A percentile compares a stretch with the other conserved stretches of the same genome.
Evolutionary conservation across 768 basidiomycete genomes (phyloP).

Genomic region (Mycena chlorophos): DNA sequence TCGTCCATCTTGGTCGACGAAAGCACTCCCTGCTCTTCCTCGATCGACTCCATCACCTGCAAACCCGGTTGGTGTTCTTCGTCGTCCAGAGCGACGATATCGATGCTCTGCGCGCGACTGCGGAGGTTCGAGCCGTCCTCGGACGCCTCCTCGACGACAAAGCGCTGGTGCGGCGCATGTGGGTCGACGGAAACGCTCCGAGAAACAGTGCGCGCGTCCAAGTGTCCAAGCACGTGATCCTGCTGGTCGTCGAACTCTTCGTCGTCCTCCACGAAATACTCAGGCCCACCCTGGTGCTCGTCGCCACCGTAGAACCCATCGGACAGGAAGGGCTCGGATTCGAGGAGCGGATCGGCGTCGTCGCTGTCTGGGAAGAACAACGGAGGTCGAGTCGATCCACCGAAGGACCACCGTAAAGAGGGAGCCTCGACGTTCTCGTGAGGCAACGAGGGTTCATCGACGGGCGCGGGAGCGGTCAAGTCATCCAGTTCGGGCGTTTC

Average conservation of each 20-base stretch:
- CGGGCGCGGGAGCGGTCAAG: too few species aligned
- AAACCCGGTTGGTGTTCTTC: slow-evolving; percentile 1
- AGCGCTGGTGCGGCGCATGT: slow-evolving; percentile 3
- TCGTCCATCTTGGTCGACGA: background rate
- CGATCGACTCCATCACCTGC: background rate
- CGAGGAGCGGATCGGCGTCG: background rate
- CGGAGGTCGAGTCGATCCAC: too few species aligned
- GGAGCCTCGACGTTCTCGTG: too few species aligned
- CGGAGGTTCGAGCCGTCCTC: slow-evolving; percentile 7
- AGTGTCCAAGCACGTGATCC: background rate
- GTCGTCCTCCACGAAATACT: slow-evolving; percentile 15
- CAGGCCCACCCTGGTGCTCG: slow-evolving; percentile 6
- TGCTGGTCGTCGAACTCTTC: slow-evolving; percentile 5
- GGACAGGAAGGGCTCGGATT: slow-evolving; percentile 5
- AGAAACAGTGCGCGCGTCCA: slow-evolving; percentile 12
- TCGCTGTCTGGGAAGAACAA: background rate
- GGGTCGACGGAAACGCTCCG: slow-evolving; percentile 14
- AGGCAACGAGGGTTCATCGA: too few species aligned
- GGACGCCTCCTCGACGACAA: slow-evolving; percentile 10
- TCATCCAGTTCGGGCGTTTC: too few species aligned
- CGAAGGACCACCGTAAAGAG: too few species aligned
- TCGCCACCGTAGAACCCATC: background rate
- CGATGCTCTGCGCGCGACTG: slow-evolving; percentile 9
- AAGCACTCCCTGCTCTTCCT: background rate
- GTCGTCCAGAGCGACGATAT: slow-evolving; percentile 12